Evolutionary conservation across 768 basidiomycete genomes (phyloP).

Genomic region (Trametes coccinea): DNA sequence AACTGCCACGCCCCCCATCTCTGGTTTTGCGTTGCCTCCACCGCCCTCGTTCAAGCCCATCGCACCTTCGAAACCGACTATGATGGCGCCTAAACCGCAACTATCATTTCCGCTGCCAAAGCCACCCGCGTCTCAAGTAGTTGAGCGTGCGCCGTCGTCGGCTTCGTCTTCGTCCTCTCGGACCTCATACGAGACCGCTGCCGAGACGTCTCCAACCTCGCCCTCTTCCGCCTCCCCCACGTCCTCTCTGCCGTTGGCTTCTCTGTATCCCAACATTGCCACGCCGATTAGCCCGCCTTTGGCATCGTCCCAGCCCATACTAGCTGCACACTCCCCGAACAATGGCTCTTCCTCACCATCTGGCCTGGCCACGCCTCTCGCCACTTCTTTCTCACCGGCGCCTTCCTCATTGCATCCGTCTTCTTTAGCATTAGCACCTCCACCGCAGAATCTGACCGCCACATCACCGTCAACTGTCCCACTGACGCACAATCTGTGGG

Average conservation of each 20-base stretch:
- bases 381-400: constrained; percentile 2
- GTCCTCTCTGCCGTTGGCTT: constrained; percentile 19
- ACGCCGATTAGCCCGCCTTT: constrained; percentile 5
- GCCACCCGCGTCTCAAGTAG: neutral
- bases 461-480: constrained; percentile 5
- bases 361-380: neutral
- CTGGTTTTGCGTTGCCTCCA: constrained; percentile 8
- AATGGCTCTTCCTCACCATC: neutral
- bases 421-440: neutral
- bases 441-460: neutral
- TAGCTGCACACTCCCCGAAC: neutral
- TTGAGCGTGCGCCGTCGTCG: constrained; percentile 5
- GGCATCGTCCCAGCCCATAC: constrained; percentile 9
- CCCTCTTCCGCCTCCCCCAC: constrained; percentile 24
- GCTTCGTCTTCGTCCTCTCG: constrained; percentile 18
- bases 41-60: constrained; percentile 12
- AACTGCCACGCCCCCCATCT: constrained; percentile 5
- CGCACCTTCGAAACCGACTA: neutral
- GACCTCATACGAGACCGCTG: constrained; percentile 14
- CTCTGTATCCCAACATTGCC: constrained; percentile 21
- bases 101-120: constrained; percentile 15
- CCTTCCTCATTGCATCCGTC: constrained; percentile 10
- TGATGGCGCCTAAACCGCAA: constrained; percentile 9
- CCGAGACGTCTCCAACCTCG: constrained; percentile 15
- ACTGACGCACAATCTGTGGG: constrained; percentile 17